phyloP scores from a whole-genome alignment of 257 asterid genomes.

The Lavandula angustifolia region DNA sequence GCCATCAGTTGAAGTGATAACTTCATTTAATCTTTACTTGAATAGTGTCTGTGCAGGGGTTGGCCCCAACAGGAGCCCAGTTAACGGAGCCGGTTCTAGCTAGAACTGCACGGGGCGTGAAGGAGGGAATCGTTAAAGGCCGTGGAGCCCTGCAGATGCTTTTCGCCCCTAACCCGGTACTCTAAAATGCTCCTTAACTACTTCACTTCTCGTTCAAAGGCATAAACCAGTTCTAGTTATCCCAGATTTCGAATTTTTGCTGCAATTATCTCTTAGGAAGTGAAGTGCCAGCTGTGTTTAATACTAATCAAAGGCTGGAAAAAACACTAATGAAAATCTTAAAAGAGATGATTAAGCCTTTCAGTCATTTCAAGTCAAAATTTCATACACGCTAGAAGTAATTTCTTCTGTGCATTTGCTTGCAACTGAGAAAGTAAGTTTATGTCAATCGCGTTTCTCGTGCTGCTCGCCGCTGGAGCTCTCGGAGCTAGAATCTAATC shows the following conservation, averaged over 20 bases:
- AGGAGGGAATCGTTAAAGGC: constrained; percentile 72
- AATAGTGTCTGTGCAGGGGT: constrained; percentile 70
- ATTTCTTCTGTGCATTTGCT: constrained; percentile 1
- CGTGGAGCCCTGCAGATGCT: constrained; percentile 60
- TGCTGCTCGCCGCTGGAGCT: constrained; percentile 34
- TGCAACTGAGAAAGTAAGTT: not conserved
- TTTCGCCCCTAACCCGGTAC: constrained; percentile 51
- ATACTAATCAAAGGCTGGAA: not conserved
- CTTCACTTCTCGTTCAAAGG: constrained; percentile 56
- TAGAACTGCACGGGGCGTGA: constrained; percentile 58
- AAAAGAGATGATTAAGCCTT: not conserved
- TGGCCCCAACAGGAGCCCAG: constrained; percentile 44
- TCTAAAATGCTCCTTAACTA: constrained; percentile 49
- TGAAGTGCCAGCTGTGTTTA: not conserved
- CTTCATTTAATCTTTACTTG: constrained; percentile 64
- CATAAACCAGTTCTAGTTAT: constrained; percentile 29
- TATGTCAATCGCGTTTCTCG: constrained; percentile 49
- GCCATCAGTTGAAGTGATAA: constrained; percentile 32
- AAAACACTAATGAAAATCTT: not conserved
- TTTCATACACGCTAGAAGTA: no score
- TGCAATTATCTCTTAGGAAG: constrained; percentile 11
- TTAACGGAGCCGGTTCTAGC: constrained; percentile 56
- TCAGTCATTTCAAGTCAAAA: not conserved
- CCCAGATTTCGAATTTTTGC: not conserved
- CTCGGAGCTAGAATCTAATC: constrained; percentile 47